Evolutionary conservation across 2,329 filamentous ascomycete species (phyloP).

Genomic region (Fusarium sp.): DNA sequence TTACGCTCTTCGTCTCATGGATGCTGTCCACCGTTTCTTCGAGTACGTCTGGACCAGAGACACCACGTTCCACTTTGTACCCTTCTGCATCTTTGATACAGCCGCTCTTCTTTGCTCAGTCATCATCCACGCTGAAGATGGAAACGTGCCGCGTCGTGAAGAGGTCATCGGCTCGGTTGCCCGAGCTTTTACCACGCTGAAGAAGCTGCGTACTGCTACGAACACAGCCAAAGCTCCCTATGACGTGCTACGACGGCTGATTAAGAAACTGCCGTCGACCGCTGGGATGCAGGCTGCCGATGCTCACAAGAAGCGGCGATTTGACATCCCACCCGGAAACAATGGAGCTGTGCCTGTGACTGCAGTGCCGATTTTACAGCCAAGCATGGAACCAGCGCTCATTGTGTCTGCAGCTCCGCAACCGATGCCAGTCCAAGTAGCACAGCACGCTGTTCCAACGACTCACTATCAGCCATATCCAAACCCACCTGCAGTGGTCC

Average conservation of each 20-base stretch:
- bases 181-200: slow-evolving; percentile 8
- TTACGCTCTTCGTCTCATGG: slow-evolving; percentile 11
- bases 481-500: not conserved
- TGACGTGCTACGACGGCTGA: slow-evolving; percentile 18
- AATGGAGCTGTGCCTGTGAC: not conserved
- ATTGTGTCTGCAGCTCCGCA: not conserved
- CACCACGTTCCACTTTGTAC: slow-evolving; percentile 21
- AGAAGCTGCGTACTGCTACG: slow-evolving; percentile 20
- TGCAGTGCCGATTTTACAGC: not conserved
- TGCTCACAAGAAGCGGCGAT: slow-evolving; percentile 12
- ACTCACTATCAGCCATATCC: not conserved
- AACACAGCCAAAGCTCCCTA: slow-evolving; percentile 26
- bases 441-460: not conserved
- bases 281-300: not conserved
- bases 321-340: not conserved
- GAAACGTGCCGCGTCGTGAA: not conserved
- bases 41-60: slow-evolving; percentile 29
- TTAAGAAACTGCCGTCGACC: slow-evolving; percentile 22
- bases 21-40: slow-evolving; percentile 9
- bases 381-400: not conserved
- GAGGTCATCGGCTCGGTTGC: slow-evolving; percentile 3
- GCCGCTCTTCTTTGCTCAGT: slow-evolving; percentile 14
- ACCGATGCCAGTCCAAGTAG: not conserved
- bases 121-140: slow-evolving; percentile 15
- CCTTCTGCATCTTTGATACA: slow-evolving; percentile 23